Evolutionary conservation across 805 yeast genomes (phyloP).

Genomic region (Candida awuae): DNA sequence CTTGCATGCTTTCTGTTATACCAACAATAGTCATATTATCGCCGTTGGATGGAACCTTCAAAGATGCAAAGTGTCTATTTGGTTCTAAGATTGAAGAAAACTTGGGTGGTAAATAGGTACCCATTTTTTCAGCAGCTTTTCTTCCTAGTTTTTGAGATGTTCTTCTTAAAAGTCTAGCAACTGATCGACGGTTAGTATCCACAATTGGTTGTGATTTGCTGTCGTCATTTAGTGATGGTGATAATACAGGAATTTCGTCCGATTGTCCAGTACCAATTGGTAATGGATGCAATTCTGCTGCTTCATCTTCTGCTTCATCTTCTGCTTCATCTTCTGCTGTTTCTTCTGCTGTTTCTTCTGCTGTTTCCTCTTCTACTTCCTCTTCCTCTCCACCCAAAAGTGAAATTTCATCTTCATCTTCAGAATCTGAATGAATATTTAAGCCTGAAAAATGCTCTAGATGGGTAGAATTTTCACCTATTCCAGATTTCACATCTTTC

Average conservation of each 20-base stretch:
- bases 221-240: conserved; percentile 23
- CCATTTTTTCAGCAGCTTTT: conserved; percentile 81
- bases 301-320: conserved; percentile 10
- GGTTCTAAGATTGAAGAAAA: conserved; percentile 87
- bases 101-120: conserved; percentile 78
- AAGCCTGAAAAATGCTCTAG: conserved; percentile 5
- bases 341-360: conserved; percentile 12
- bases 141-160: conserved; percentile 73
- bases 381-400: conserved; percentile 15
- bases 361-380: conserved; percentile 22
- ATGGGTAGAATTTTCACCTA: not conserved
- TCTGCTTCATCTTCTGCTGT: conserved; percentile 21
- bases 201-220: conserved; percentile 51
- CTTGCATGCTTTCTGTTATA: conserved; percentile 31
- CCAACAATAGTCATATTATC: conserved; percentile 43
- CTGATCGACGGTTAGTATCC: conserved; percentile 62
- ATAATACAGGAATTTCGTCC: conserved; percentile 17
- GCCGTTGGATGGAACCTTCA: conserved; percentile 35
- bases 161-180: conserved; percentile 66
- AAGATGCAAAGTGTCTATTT: conserved; percentile 85
- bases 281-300: conserved; percentile 7
- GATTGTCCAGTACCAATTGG: conserved; percentile 1
- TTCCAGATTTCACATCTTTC: too few relatives aligned
- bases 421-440: conserved; percentile 25
- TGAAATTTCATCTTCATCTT: conserved; percentile 27